Evolutionary conservation across 2,329 filamentous ascomycete genomes (phyloP).

Genomic region (Coniella vitis): DNA sequence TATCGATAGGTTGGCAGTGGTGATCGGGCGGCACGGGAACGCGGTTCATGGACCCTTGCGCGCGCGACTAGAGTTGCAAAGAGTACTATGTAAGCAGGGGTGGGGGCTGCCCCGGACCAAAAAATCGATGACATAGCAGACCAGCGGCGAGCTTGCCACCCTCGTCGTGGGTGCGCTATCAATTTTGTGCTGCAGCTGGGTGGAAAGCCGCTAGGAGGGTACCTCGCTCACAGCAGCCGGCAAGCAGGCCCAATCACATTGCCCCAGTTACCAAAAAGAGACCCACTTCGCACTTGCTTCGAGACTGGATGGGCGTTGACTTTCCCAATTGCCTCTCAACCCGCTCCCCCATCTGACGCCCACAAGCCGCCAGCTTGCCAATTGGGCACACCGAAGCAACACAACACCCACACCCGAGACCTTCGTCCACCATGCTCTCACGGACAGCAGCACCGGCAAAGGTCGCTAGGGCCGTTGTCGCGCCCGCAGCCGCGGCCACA

Average conservation of each 20-base stretch:
- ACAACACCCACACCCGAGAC: conserved; percentile 30
- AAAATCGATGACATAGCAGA: conserved; percentile 1
- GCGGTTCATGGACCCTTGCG: no score
- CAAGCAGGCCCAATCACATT: conserved; percentile 15
- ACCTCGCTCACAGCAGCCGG: conserved; percentile 2
- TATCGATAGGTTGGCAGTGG: not conserved
- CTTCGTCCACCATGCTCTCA: conserved; percentile 32
- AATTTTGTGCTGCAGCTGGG: not conserved
- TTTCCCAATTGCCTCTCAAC: conserved; percentile 14
- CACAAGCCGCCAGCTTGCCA: conserved; percentile 17
- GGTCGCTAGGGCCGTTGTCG: conserved; percentile 29
- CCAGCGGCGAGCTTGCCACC: conserved; percentile 2
- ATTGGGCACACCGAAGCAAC: conserved; percentile 26
- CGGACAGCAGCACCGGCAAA: conserved; percentile 34
- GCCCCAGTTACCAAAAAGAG: conserved; percentile 16
- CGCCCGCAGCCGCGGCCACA: conserved; percentile 29
- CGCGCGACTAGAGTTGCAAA: no score
- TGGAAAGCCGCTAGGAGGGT: conserved; percentile 1
- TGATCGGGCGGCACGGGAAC: not conserved
- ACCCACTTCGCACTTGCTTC: not conserved
- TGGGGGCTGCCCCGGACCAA: not conserved
- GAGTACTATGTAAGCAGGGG: no score
- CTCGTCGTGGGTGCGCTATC: conserved; percentile 3
- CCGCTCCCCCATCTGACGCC: conserved; percentile 14
- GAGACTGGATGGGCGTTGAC: conserved; percentile 1